Evolutionary conservation across 2,329 filamentous ascomycete genomes (phyloP).

Genomic region (Calonectria pseudoreteaudii): DNA sequence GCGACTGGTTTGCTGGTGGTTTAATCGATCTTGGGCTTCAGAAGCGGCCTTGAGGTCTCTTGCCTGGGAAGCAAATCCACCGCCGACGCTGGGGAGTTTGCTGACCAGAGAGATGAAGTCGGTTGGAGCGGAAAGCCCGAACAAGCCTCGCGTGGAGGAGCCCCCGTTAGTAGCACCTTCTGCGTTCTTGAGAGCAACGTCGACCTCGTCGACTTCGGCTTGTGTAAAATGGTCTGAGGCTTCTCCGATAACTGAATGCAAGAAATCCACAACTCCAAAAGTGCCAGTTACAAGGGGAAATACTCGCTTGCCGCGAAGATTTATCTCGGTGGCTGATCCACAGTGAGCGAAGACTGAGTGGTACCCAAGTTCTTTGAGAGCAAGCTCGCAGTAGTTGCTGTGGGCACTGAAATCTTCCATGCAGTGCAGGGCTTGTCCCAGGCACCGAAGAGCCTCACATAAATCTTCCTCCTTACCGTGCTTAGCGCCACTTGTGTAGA

Average conservation of each 20-base stretch:
- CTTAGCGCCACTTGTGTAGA: constrained; percentile 76
- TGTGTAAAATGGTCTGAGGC: constrained; percentile 88
- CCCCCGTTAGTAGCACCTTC: constrained; percentile 59
- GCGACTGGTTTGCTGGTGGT: constrained; percentile 51
- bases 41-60: constrained; percentile 70
- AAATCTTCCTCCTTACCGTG: constrained; percentile 79
- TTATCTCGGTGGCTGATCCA: constrained; percentile 74
- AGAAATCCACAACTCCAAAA: constrained; percentile 86
- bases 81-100: constrained; percentile 79
- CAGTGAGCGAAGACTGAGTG: constrained; percentile 85
- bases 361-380: constrained; percentile 80
- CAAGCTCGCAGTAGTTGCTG: constrained; percentile 86
- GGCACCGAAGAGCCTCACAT: constrained; percentile 81
- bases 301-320: constrained; percentile 71
- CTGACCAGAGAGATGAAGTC: constrained; percentile 80
- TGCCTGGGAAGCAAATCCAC: constrained; percentile 75
- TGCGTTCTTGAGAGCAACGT: constrained; percentile 78
- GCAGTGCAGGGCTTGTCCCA: constrained; percentile 82
- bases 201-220: constrained; percentile 85
- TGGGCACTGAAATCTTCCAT: constrained; percentile 85
- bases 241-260: constrained; percentile 82
- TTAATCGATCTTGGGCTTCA: constrained; percentile 72
- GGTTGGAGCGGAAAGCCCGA: constrained; percentile 53
- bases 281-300: constrained; percentile 79
- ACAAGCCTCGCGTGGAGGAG: constrained; percentile 54